These are phyloP conservation scores for Phyllosticta capitalensis DNA, from an alignment of 2,329 filamentous ascomycete species.

Conservation along the genomic window DNA sequence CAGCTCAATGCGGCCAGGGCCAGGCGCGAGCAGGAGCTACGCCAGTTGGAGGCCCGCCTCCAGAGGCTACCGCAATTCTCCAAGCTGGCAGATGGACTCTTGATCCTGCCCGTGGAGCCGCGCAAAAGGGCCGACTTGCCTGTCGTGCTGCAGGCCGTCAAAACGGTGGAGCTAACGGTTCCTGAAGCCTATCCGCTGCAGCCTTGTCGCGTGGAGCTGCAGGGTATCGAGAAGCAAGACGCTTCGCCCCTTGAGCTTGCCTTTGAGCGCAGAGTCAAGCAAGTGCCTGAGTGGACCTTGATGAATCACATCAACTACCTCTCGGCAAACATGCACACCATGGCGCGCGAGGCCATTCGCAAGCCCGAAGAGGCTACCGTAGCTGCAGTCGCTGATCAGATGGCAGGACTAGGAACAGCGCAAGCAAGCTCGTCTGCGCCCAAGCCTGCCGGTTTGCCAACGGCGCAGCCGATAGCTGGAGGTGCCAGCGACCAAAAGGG, in stretches of 20 bases:
- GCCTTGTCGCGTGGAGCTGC: slow-evolving; percentile 54
- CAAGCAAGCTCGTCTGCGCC: background rate
- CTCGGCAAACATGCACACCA: slow-evolving; percentile 56
- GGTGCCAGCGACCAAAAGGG: slow-evolving; percentile 39
- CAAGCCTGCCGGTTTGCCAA: background rate
- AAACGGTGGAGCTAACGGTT: slow-evolving; percentile 58
- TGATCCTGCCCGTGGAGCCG: slow-evolving; percentile 61
- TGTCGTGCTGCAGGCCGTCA: slow-evolving; percentile 48
- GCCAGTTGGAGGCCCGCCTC: slow-evolving; percentile 68
- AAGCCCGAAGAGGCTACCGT: background rate
- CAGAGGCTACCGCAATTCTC: slow-evolving; percentile 57
- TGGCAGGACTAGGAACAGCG: background rate
- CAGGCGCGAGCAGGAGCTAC: slow-evolving; percentile 54
- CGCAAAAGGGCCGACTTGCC: slow-evolving; percentile 53
- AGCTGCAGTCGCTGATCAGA: background rate
- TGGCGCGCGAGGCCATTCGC: slow-evolving; percentile 40
- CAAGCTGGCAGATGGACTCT: slow-evolving; percentile 61
- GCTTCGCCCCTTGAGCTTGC: slow-evolving; percentile 55
- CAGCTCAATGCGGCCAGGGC: slow-evolving; percentile 55
- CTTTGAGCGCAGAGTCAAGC: slow-evolving; percentile 50
- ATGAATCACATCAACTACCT: slow-evolving; percentile 70
- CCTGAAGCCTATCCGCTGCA: slow-evolving; percentile 65
- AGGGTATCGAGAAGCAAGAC: slow-evolving; percentile 51
- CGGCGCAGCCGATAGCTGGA: slow-evolving; percentile 15
- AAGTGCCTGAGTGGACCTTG: slow-evolving; percentile 52